Evolutionary conservation across 139 green algal genomes (phyloP).

Genomic region (Chlorella sorokiniana): DNA sequence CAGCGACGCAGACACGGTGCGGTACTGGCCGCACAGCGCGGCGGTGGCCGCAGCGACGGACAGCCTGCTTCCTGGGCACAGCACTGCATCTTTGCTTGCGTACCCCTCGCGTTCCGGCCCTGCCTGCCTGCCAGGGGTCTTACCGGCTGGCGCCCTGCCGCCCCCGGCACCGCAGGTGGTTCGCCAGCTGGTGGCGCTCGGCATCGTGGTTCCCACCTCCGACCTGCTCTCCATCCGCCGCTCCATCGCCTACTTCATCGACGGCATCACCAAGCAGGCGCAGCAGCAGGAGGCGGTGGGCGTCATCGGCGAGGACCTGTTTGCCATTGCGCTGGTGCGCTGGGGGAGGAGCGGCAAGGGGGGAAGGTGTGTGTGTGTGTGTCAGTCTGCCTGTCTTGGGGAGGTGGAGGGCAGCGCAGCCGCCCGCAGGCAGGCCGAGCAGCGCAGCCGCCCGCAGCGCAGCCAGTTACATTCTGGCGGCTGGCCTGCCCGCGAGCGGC

Average conservation of each 20-base stretch:
- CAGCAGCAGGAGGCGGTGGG: constrained; percentile 77
- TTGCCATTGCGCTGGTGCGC: constrained; percentile 71
- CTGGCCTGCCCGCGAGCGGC: too few species aligned
- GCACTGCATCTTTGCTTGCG: too few species aligned
- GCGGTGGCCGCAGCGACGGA: too few species aligned
- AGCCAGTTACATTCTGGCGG: too few species aligned
- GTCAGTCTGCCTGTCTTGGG: not conserved
- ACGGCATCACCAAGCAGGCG: constrained; percentile 68
- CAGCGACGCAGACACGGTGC: constrained; percentile 49
- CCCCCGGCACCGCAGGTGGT: constrained; percentile 46
- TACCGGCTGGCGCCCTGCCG: too few species aligned
- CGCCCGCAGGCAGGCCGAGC: too few species aligned
- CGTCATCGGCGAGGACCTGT: constrained; percentile 86
- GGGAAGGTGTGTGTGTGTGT: not conserved
- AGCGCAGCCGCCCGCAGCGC: too few species aligned
- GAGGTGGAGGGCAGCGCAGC: too few species aligned
- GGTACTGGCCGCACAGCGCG: too few species aligned
- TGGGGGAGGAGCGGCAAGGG: not conserved
- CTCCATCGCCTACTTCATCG: constrained; percentile 80
- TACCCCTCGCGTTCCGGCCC: too few species aligned
- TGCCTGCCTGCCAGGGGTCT: too few species aligned
- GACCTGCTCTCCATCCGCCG: constrained; percentile 64
- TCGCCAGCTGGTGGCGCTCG: constrained; percentile 64
- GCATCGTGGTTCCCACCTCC: constrained; percentile 73
- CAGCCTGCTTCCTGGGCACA: too few species aligned